A percentile compares a stretch with the other conserved stretches of the same genome.
Evolutionary conservation across 2,329 filamentous ascomycete genomes (phyloP).

Genomic region (Aaosphaeria arxii): DNA sequence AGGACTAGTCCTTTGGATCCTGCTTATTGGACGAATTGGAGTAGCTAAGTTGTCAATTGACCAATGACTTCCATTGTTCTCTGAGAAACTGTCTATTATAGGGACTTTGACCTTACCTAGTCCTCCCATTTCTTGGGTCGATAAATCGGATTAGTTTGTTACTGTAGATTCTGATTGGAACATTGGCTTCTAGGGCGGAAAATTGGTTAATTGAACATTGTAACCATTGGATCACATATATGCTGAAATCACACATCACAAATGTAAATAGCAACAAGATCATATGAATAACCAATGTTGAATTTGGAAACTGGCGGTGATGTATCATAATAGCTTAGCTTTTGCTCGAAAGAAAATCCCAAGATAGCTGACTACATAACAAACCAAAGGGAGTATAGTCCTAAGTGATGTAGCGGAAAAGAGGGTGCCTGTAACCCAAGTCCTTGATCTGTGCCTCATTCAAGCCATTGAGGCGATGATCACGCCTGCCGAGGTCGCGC

Average conservation of each 20-base stretch:
- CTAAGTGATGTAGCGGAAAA: slow-evolving; percentile 55
- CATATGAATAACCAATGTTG: neutral
- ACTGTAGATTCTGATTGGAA: no score
- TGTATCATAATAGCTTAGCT: neutral
- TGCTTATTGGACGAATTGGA: no score
- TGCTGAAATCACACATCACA: neutral
- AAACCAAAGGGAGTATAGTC: neutral
- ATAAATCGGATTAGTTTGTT: no score
- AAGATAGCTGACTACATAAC: no score
- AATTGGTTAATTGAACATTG: no score
- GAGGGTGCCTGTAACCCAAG: slow-evolving; percentile 54
- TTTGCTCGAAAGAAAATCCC: neutral
- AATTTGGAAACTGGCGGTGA: neutral
- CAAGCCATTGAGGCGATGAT: slow-evolving; percentile 49
- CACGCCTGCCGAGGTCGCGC: slow-evolving; percentile 48
- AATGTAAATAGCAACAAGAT: neutral
- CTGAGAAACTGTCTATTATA: no score
- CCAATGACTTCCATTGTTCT: no score
- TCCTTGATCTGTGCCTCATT: slow-evolving; percentile 46
- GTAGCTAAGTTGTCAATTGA: no score
- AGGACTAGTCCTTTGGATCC: no score
- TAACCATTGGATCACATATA: neutral
- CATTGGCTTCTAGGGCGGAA: no score
- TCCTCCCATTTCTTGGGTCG: no score
- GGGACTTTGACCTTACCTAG: no score